Evolutionary conservation across 805 yeast species (phyloP), one percentile per base, ranked within the genome.

Genomic region (Candida chauliodis): DNA sequence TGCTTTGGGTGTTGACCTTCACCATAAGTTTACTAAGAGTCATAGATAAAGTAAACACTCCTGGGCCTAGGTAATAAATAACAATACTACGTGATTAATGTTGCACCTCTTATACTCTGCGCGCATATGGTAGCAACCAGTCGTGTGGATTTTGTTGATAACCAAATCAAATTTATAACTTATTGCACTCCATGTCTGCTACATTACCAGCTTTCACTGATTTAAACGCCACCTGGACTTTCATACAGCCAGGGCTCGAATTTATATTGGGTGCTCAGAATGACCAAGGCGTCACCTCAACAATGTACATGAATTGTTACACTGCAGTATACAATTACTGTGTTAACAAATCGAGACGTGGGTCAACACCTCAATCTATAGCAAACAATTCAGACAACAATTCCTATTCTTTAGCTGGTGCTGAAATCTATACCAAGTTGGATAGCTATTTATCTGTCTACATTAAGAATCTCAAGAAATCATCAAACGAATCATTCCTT

Each of bases 301-400:
- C 58, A 46, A 77, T 84, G 81, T 89, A 87, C 61, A 86, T 89
- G 84, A 83, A 83, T 48, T 84, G 91, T 42, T 90, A 90, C 62
- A 87, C 96, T 1, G 91, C 95, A 4, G 83, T 91, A 45, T 91
- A 89, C 67, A 89, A 90, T 63, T 90, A 86, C 58, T 90, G 98
- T 67, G 90, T 88, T 30, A 81, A 82, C 51, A 81, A 82, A 47
- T 80, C 89, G 4, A 71, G 87, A 27, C 47, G 50, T 34, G 46
- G 50, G 5, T 31, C 52, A 8, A 16, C 45, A 10, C 35, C 29
- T 9, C 30, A 43, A 6, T 42, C 52, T 3, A 30, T 44, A 9
- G 30, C 46, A 30, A 49, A 50, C 23, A 39, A 48, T 21, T 42
- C 42, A 33, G 36, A 38, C 8, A 53, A 56, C 36, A 56, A 59